Evolutionary conservation across 768 basidiomycete species (phyloP).

Genomic region (Boletus sensibilis): DNA sequence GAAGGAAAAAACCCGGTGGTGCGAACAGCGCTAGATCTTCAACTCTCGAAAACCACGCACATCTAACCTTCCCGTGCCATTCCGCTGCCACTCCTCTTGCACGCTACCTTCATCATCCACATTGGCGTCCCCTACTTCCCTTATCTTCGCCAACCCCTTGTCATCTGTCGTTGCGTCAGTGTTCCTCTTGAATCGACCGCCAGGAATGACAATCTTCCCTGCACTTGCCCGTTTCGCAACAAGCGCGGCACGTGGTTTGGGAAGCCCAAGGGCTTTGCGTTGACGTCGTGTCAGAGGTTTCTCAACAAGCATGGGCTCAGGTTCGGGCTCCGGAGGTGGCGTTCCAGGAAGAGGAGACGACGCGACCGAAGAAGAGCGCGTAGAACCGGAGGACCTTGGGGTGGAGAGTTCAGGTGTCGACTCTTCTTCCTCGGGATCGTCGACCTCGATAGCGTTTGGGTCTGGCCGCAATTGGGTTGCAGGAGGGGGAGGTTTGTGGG

Average conservation of each 20-base stretch:
- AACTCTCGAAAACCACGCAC: conserved; percentile 77
- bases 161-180: conserved; percentile 3
- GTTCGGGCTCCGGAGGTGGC: conserved; percentile 29
- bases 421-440: conserved; percentile 32
- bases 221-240: conserved; percentile 35
- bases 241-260: conserved; percentile 46
- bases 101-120: conserved; percentile 35
- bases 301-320: conserved; percentile 14
- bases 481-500: conserved; percentile 25
- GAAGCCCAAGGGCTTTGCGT: conserved; percentile 66
- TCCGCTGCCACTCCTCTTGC: conserved; percentile 57
- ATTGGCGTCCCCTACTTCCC: conserved; percentile 22
- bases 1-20: not conserved
- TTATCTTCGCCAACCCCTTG: conserved; percentile 19
- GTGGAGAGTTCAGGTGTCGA: conserved; percentile 47
- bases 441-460: conserved; percentile 23
- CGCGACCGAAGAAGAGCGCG: conserved; percentile 32
- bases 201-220: conserved; percentile 64
- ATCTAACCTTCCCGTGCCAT: conserved; percentile 70
- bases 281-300: conserved; percentile 62
- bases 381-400: conserved; percentile 30
- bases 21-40: conserved; percentile 49
- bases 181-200: conserved; percentile 48
- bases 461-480: conserved; percentile 12
- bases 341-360: conserved; percentile 40